phyloP scores from a whole-genome alignment of 2,329 filamentous ascomycete species.

The Arthrobotrys pseudoclavata region DNA sequence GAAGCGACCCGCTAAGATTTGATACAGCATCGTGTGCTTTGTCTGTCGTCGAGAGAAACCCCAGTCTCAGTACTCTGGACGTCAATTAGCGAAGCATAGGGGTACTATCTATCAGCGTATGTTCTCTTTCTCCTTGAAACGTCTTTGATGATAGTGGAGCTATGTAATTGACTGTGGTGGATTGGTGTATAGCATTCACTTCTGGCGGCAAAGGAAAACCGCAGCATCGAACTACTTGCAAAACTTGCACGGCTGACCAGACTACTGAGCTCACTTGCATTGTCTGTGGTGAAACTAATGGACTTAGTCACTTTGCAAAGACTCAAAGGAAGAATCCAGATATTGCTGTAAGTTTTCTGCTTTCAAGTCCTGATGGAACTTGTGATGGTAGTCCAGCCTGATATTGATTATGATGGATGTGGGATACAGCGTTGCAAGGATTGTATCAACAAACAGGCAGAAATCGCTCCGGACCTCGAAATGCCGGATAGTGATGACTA shows the following conservation, averaged over 20 bases:
- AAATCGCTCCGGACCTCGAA: constrained; percentile 60
- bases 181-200: constrained; percentile 47
- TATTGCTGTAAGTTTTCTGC: constrained; percentile 67
- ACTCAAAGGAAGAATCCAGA: constrained; percentile 69
- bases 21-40: constrained; percentile 57
- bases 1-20: neutral
- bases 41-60: constrained; percentile 60
- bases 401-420: neutral
- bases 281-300: constrained; percentile 69
- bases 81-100: constrained; percentile 61
- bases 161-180: neutral
- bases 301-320: constrained; percentile 69
- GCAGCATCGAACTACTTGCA: constrained; percentile 61
- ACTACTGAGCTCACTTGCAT: constrained; percentile 69
- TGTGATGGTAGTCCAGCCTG: neutral
- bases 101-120: constrained; percentile 50
- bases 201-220: constrained; percentile 42
- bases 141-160: neutral
- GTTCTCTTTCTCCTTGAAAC: neutral
- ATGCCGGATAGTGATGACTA: constrained; percentile 54
- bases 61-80: constrained; percentile 60
- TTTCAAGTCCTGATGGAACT: neutral
- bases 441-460: constrained; percentile 60
- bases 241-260: constrained; percentile 67
- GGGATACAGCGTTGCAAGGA: constrained; percentile 57